Conservation (phyloP, 139 green algal genomes). For the Diplosphaera chodatii region DNA sequence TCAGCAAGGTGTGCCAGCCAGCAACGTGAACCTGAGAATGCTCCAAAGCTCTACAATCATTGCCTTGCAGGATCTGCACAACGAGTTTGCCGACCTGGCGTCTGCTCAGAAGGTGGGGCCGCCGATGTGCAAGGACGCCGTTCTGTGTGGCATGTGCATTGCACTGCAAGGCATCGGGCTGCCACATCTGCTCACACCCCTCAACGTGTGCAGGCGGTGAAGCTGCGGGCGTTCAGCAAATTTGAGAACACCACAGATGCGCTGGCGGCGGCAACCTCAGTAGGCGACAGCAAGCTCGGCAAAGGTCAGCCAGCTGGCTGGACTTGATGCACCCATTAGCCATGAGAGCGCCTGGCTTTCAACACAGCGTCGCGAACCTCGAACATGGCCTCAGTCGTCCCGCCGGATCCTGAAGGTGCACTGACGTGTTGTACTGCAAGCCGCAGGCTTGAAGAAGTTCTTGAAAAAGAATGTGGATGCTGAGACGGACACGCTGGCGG, state of each 20-base stretch:
- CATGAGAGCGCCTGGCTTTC: no score
- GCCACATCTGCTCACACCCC: no score
- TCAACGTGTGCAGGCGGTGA: slow-evolving; percentile 74
- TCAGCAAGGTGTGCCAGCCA: no score
- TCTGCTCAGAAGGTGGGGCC: slow-evolving; percentile 74
- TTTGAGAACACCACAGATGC: slow-evolving; percentile 98
- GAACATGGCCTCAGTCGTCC: no score
- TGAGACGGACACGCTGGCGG: slow-evolving; percentile 79
- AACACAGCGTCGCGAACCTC: no score
- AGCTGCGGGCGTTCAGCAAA: slow-evolving; percentile 96
- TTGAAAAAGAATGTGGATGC: slow-evolving; percentile 85
- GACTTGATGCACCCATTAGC: no score
- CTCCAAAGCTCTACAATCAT: no score
- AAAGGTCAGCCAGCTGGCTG: slow-evolving; percentile 67
- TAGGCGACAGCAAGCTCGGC: slow-evolving; percentile 93
- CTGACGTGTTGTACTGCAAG: background rate
- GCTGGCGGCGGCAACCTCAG: slow-evolving; percentile 80
- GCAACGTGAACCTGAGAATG: no score
- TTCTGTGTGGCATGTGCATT: no score
- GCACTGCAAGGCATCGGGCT: no score
- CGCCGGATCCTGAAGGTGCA: no score
- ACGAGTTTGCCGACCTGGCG: slow-evolving; percentile 80
- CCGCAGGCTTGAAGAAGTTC: slow-evolving; percentile 94
- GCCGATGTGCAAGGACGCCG: no score
- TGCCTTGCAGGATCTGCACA: slow-evolving; percentile 43